Evolutionary conservation across 2,329 filamentous ascomycete species (phyloP), one percentile per base, ranked within the genome.

Genomic region (Anisogramma anomala): DNA sequence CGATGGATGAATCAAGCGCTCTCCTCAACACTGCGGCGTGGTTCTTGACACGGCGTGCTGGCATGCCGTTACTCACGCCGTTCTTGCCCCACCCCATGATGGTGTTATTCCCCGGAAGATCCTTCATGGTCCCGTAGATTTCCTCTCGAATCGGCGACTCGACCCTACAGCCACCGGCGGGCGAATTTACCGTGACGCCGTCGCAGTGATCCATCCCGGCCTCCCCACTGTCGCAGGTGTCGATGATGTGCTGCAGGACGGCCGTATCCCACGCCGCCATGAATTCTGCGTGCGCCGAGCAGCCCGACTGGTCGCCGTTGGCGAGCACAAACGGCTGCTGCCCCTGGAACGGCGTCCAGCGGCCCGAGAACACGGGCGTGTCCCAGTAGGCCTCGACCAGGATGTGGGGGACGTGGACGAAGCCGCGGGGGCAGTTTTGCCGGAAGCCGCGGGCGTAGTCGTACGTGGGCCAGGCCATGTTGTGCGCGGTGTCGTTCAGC

Each of bases 241-340:
- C 68, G 50, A 84, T 76, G 48, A 82, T 79, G 46, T 71, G 65
- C 58, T 82, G 77, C 37, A 84, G 74, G 33, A 71, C 67, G 23
- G 64, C 58, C 47, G 72, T 66, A 49, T 86, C 75, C 83, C 82
- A 87, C 13, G 74, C 82, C 48, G 82, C 75, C 49, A 82, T 59
- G 62, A 87, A 86, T 58, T 87, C 82, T 33, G 69, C 79, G 59
- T 86, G 82, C 46, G 71, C 71, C 51, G 74, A 74, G 62, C 74
- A 84, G 42, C 82, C 82, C 10, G 82, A 83, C 15, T 68, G 64
- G 43, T 87, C 81, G 33, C 81, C 81, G 53, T 77, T 77, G 49
- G 79, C 66, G 32, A 83, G 72, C 41, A 84, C 76, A 52, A 84
- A 84, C 9, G 77, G 77, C 60, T 75, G 72, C 17, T 55, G 56